Evolutionary conservation across 2,329 filamentous ascomycete genomes (phyloP), one percentile per base, ranked within the genome.

Genomic region (Cryphonectria naterciae): DNA sequence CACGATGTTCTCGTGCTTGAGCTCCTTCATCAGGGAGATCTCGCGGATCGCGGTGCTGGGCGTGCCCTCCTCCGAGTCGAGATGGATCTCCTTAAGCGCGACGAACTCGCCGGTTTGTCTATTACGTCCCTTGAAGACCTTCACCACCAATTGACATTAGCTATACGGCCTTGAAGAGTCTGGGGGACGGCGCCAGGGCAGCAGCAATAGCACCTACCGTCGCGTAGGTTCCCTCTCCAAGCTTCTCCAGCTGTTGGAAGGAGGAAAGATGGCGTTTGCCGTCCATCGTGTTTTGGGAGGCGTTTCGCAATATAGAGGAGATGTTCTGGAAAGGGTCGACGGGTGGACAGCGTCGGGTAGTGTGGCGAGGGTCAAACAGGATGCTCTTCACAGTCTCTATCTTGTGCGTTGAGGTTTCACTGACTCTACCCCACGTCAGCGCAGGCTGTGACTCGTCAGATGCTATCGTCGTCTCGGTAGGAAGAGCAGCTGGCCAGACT

Each of bases 1-100:
- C 77, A 99, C 95, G 75, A 99, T 98, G 80, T 98, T 98, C 81
- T 98, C 95, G 82, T 99, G 96, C 83, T 98, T 98, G 75, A 99
- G 88, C 83, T 99, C 96, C 83, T 99, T 99, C 96, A 99, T 98
- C 70, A 99, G 87, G 1, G 95, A 98, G 77, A 99, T 99, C 82
- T 99, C 96, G 78, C 96, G 93, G 80, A 99, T 99, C 63, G 96
- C 96, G 0, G 96, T 99, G 67, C 93, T 97, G 4, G 96, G 96
- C 0, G 96, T 99, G 76, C 96, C 96, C 85, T 99, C 96, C 85
- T 99, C 96, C 65, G 93, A 97, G 82, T 99, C 96, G 74, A 99
- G 93, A 80, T 99, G 96, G 77, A 99, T 99, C 83, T 99, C 96
- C 82, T 99, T 99, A 74, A 99, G 87, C 7, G 96, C 96, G 52